Evolutionary conservation across 129 eudicot species (phyloP).

Genomic region (Arctium minus): DNA sequence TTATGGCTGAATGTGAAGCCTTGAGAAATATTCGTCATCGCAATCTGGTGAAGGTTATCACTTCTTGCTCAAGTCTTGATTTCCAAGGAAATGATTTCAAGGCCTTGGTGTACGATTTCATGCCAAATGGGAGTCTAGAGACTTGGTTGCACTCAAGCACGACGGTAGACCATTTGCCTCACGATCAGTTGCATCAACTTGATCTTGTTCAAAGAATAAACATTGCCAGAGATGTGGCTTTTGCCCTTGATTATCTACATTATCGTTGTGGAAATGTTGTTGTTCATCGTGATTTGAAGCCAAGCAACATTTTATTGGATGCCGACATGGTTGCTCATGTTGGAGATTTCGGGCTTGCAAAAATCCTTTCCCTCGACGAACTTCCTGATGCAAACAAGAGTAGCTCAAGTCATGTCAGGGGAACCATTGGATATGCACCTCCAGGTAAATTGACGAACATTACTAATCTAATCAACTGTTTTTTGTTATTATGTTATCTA

Average conservation of each 20-base stretch:
- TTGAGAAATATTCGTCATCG: conserved; percentile 32
- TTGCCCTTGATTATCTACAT: conserved; percentile 41
- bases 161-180: too few relatives aligned
- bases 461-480: background rate
- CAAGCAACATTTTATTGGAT: conserved; percentile 37
- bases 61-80: conserved; percentile 40
- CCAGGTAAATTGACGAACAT: background rate
- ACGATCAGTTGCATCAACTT: background rate
- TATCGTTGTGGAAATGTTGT: conserved; percentile 17
- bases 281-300: conserved; percentile 39
- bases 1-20: conserved; percentile 34
- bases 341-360: conserved; percentile 45
- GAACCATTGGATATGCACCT: conserved; percentile 36
- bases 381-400: background rate
- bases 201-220: conserved; percentile 27
- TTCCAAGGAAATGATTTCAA: conserved; percentile 36
- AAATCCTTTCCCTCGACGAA: conserved; percentile 16
- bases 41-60: conserved; percentile 33
- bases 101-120: conserved; percentile 33
- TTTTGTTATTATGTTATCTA: background rate
- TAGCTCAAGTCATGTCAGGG: conserved; percentile 12
- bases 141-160: conserved; percentile 26
- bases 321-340: conserved; percentile 39
- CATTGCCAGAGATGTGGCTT: conserved; percentile 34
- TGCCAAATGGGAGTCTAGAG: conserved; percentile 36